These are phyloP conservation scores for Geotrichum klebahnii DNA, from an alignment of 1,139 yeast species.

Conservation along the genomic window DNA sequence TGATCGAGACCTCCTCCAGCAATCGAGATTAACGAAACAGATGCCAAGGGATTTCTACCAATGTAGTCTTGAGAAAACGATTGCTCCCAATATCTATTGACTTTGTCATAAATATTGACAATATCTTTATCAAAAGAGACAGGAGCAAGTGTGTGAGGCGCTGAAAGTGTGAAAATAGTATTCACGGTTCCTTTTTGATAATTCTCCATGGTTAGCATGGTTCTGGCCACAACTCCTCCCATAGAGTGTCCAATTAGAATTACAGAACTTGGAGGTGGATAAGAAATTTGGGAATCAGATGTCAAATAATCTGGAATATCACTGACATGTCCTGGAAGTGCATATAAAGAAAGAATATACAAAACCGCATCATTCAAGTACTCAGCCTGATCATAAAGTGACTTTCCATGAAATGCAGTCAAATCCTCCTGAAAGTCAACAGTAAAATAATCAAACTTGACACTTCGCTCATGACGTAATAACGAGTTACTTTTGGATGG, in stretches of 20 bases:
- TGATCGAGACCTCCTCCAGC: constrained; percentile 74
- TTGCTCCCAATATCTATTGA: constrained; percentile 68
- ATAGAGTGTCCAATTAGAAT: constrained; percentile 73
- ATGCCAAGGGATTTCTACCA: constrained; percentile 35
- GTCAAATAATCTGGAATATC: too few species aligned
- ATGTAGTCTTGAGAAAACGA: constrained; percentile 42
- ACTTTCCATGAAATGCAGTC: constrained; percentile 93
- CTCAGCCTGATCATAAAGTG: constrained; percentile 91
- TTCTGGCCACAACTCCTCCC: constrained; percentile 85
- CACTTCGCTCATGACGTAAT: background rate
- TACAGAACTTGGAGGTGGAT: constrained; percentile 52
- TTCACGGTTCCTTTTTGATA: constrained; percentile 62
- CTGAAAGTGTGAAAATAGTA: constrained; percentile 69
- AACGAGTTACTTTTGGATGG: background rate
- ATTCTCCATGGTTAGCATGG: constrained; percentile 69
- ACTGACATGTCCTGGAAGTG: too few species aligned
- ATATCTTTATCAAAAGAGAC: constrained; percentile 81
- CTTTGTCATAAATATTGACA: constrained; percentile 58
- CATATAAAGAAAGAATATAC: constrained; percentile 68
- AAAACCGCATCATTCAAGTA: constrained; percentile 81
- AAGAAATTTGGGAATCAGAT: constrained; percentile 29
- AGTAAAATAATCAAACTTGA: constrained; percentile 64
- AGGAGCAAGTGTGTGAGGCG: constrained; percentile 84
- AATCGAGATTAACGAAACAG: constrained; percentile 48
- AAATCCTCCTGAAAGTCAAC: constrained; percentile 95